These are phyloP conservation scores for Thraustochytrium sp. DNA, from an alignment of 352 stramenopile genomes.

Conservation along the genomic window DNA sequence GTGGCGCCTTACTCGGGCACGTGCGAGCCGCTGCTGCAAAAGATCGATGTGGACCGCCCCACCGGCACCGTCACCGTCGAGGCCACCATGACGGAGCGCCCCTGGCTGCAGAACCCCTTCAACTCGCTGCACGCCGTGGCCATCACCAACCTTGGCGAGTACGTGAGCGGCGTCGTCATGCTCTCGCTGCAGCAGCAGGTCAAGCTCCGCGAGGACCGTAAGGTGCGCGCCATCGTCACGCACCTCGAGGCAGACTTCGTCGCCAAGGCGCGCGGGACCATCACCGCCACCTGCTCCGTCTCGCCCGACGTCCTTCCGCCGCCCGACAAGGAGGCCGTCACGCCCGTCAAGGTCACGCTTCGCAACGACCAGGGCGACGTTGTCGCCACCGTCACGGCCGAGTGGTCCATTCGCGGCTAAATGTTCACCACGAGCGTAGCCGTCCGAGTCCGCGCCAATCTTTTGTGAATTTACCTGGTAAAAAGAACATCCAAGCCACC, in stretches of 20 bases:
- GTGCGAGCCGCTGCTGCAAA: neutral
- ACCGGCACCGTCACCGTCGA: neutral
- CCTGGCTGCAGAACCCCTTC: conserved; percentile 13
- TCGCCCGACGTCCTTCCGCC: neutral
- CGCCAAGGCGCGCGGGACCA: neutral
- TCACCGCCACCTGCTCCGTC: neutral
- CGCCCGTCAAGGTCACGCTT: neutral
- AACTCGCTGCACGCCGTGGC: conserved; percentile 4
- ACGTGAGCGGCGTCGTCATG: neutral
- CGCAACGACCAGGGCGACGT: neutral
- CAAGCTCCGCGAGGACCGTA: neutral
- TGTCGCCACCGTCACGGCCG: neutral
- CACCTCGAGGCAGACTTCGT: neutral
- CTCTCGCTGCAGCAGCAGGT: neutral
- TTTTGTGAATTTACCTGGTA: too few relatives aligned
- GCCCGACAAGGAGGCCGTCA: neutral
- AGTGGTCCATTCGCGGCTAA: neutral
- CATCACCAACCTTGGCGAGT: conserved; percentile 1
- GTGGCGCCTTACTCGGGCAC: neutral
- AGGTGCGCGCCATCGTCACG: neutral
- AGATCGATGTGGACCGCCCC: neutral
- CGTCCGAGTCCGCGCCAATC: too few relatives aligned
- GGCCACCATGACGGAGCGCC: neutral
- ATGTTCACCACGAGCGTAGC: too few relatives aligned
- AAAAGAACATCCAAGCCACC: too few relatives aligned